These are phyloP conservation scores for Chlorella ohadii DNA, from an alignment of 139 green algal genomes.

Conservation along the genomic window DNA sequence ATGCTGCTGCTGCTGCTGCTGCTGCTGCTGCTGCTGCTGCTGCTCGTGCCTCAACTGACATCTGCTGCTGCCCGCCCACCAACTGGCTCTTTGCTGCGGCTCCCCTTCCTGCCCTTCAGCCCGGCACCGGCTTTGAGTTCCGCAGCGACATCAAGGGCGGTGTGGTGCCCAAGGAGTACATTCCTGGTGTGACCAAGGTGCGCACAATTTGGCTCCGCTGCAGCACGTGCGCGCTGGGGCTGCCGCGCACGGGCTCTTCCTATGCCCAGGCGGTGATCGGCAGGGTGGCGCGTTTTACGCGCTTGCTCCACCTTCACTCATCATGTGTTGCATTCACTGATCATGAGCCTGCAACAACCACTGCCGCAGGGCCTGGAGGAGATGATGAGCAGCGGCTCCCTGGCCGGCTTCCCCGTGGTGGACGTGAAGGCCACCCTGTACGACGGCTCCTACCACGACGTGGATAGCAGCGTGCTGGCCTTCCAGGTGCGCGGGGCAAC, in stretches of 20 bases:
- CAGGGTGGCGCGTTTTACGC: not conserved
- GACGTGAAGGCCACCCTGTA: conserved; percentile 89
- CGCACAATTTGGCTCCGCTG: too few species aligned
- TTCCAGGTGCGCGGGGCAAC: conserved; percentile 84
- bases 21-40: too few species aligned
- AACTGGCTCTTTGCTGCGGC: too few species aligned
- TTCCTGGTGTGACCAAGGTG: conserved; percentile 94
- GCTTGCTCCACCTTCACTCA: too few species aligned
- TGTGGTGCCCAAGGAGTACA: conserved; percentile 98
- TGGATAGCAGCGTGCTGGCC: conserved; percentile 96
- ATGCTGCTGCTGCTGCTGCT: too few species aligned
- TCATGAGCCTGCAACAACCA: too few species aligned
- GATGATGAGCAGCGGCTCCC: conserved; percentile 88
- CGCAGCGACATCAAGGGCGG: conserved; percentile 97
- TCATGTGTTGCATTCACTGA: too few species aligned
- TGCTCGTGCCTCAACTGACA: too few species aligned
- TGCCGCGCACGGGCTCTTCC: too few species aligned
- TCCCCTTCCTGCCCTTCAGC: too few species aligned
- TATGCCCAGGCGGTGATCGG: not conserved
- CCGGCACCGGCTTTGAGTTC: conserved; percentile 96
- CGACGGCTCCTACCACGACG: conserved; percentile 98
- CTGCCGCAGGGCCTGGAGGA: conserved; percentile 94
- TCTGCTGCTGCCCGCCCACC: too few species aligned
- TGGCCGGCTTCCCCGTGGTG: conserved; percentile 97
- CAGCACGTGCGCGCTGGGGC: too few species aligned